Evolutionary conservation across 345 rosid species (phyloP).

Genomic region (Litchi chinensis): DNA sequence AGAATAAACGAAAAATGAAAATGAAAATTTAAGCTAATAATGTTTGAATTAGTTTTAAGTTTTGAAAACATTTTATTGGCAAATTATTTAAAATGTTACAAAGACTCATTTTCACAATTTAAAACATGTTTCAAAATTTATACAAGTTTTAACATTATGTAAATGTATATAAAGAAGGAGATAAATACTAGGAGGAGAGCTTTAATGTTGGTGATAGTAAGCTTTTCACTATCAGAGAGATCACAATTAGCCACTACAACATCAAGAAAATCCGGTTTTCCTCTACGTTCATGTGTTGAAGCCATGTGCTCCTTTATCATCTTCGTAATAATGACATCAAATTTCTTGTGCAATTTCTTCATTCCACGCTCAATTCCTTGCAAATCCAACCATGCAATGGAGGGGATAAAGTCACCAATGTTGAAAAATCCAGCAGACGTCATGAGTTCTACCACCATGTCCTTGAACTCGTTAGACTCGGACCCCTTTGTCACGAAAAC

Average conservation of each 20-base stretch:
- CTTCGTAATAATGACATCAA: slow-evolving; percentile 45
- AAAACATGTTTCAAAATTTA: no score
- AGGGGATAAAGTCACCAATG: slow-evolving; percentile 60
- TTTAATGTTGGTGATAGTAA: slow-evolving; percentile 48
- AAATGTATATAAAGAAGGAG: neutral
- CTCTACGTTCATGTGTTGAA: slow-evolving; percentile 33
- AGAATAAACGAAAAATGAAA: no score
- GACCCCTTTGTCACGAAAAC: slow-evolving; percentile 48
- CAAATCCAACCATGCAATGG: slow-evolving; percentile 65
- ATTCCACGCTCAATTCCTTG: slow-evolving; percentile 60
- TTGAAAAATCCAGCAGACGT: slow-evolving; percentile 52
- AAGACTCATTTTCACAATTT: no score
- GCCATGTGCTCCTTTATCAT: slow-evolving; percentile 53
- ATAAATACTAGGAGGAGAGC: slow-evolving; percentile 54
- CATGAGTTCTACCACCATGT: slow-evolving; percentile 70
- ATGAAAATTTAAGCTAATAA: no score
- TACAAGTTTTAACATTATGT: neutral
- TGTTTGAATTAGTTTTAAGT: no score
- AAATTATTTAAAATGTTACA: no score
- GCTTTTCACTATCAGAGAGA: slow-evolving; percentile 34
- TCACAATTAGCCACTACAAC: slow-evolving; percentile 35
- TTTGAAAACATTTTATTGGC: no score
- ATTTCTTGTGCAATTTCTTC: slow-evolving; percentile 52
- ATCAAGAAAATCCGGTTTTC: slow-evolving; percentile 63
- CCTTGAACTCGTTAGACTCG: slow-evolving; percentile 53